phyloP scores from a whole-genome alignment of 768 basidiomycete species.

The Leccinum variicolor region DNA sequence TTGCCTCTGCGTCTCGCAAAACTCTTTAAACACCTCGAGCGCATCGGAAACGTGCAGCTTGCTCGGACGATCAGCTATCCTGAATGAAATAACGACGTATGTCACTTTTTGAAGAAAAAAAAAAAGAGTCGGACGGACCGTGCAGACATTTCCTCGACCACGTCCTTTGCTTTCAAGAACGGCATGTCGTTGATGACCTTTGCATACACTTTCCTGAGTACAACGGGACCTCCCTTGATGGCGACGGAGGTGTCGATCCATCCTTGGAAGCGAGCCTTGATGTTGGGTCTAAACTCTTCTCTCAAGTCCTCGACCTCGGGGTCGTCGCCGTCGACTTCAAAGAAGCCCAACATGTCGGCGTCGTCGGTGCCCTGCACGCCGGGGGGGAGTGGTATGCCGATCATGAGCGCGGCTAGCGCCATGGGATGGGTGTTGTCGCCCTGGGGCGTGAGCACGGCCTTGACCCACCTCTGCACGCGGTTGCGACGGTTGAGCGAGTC shows the following conservation, averaged over 20 bases:
- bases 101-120: background rate
- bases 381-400: conserved; percentile 45
- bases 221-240: conserved; percentile 37
- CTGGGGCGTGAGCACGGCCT: conserved; percentile 41
- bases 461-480: conserved; percentile 53
- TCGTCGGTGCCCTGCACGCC: conserved; percentile 39
- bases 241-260: conserved; percentile 45
- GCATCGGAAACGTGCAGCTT: conserved; percentile 53
- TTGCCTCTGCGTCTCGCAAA: conserved; percentile 46
- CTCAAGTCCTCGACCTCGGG: conserved; percentile 57
- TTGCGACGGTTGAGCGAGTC: conserved; percentile 40
- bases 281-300: conserved; percentile 57
- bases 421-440: conserved; percentile 43
- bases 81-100: conserved; percentile 24
- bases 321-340: conserved; percentile 51
- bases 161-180: conserved; percentile 47
- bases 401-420: conserved; percentile 65
- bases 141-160: conserved; percentile 53
- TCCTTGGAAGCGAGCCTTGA: conserved; percentile 55
- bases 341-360: conserved; percentile 45
- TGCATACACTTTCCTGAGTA: conserved; percentile 41
- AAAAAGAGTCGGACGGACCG: conserved; percentile 36
- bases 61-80: conserved; percentile 52
- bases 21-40: conserved; percentile 43
- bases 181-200: conserved; percentile 55